Base-by-base conservation (phyloP, 192 early-diverging fungal species). In the Umbelopsis vinacea region DNA sequence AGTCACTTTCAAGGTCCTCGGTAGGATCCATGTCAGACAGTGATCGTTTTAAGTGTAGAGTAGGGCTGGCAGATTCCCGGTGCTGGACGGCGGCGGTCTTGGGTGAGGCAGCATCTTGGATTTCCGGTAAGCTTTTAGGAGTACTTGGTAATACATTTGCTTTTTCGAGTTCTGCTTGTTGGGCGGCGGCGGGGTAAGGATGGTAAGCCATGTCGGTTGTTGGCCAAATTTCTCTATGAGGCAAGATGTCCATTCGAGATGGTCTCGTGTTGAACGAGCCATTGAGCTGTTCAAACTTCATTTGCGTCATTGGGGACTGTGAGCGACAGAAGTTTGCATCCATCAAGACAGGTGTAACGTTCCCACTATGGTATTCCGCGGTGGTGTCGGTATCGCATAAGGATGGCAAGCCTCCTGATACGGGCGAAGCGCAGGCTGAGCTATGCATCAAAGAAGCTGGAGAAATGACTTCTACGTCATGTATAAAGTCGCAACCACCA, bases 291-390 rank as follows among this genome's bases (percentile, higher is more conserved):
- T 50, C 48, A 19, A n/a, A 15, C n/a, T 50, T 50, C 48, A 50
- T 17, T 19, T 50, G 48, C 0, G 48, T 17, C 48, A 21, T 21
- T 17, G 19, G 48, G 48, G 48, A n/a, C 5, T 50, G n/a, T 15
- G 48, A 50, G 19, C 26, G 26, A 35, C 33, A 19, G 9, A 63
- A 29, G 57, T 17, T 35, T 19, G 57, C 57, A 17, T 63, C 57
- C 26, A 63, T 63, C 33, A 63, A 63, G 6, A 37, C 19, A 17
- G 57, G 57, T 63, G 57, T 63, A 63, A 63, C 57, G 19, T 63
- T 63, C 57, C 57, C 57, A 37, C 57, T 63, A 63, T 63, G 57
- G 57, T 63, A 63, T 63, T 63, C 57, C 57, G 57, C 9, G 19
- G 24, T 37, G 5, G 57, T 38, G 6, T 63, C 57, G 37, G 57